phyloP scores from a whole-genome alignment of 495 filamentous ascomycete species.

The Chaetomium tenue region DNA sequence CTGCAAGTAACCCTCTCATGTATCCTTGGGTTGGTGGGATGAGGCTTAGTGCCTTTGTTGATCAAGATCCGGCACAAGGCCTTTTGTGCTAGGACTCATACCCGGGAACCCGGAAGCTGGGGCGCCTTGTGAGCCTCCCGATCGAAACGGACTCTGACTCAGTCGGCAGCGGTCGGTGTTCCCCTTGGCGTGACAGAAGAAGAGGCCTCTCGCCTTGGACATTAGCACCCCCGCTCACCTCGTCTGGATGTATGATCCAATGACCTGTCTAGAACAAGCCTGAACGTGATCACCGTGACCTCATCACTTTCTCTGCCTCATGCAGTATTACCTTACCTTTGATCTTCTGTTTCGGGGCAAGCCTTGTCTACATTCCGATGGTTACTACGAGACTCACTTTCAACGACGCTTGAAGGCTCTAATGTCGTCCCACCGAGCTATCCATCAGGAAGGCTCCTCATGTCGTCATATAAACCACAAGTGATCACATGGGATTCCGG shows the following conservation, averaged over 20 bases:
- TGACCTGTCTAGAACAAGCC: too few relatives aligned
- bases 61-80: constrained; percentile 10
- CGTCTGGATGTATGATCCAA: too few relatives aligned
- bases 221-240: too few relatives aligned
- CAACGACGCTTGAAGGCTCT: neutral
- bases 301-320: neutral
- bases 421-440: neutral
- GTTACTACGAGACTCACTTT: neutral
- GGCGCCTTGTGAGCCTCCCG: neutral
- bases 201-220: neutral
- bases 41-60: neutral
- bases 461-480: too few relatives aligned
- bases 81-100: neutral
- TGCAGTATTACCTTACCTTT: neutral
- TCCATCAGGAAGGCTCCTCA: neutral
- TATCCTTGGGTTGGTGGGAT: neutral
- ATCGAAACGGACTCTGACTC: neutral
- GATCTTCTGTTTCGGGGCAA: neutral
- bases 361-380: neutral
- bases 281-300: neutral
- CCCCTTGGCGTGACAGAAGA: too few relatives aligned
- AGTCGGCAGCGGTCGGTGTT: neutral
- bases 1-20: neutral
- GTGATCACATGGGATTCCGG: too few relatives aligned
- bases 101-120: constrained; percentile 4